Evolutionary conservation across 2,329 filamentous ascomycete genomes (phyloP), one percentile per base, ranked within the genome.

Genomic region (Pseudogymnoascus sp.): DNA sequence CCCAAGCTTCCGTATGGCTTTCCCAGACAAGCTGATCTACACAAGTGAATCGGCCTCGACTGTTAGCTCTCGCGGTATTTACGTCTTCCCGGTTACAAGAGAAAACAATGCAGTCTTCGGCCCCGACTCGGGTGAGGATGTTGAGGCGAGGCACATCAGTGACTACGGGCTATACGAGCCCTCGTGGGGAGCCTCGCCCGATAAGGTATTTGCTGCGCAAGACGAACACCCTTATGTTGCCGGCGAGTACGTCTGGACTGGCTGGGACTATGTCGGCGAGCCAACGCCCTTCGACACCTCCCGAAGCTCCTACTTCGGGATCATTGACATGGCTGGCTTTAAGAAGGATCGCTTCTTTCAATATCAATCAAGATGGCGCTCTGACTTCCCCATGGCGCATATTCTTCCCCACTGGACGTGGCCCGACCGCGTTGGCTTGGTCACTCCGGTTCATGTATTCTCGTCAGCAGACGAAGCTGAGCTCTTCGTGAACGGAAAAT

Each of bases 341-440:
- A 76, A 74, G 62, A 84, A 84, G 69, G 81, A 84, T 63, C 74
- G 82, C 1, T 84, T 79, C 69, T 83, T 76, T 65, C 67, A 84
- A 3, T 84, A 84, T 64, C 82, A 84, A 66, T 70, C 80, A 0
- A 77, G 80, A 6, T 84, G 82, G 82, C 72, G 77, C 2, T 73
- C 81, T 0, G 76, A 80, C 14, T 61, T 81, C 0, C 71, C 66
- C 1, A 76, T 79, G 70, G 81, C 79, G 3, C 80, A 84, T 66
- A 78, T 84, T 16, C 74, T 84, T 0, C 82, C 82, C 2, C 82
- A 84, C 67, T 84, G 82, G 82, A 82, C 74, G 14, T 84, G 80
- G 79, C 77, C 79, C 0, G 76, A 78, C 14, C 72, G 80, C 0
- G 73, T 74, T 0, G 79, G 79, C 1, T 64, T 77, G 62, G 72